Evolutionary conservation across 2,329 filamentous ascomycete genomes (phyloP).

Genomic region (Ceratocystis harringtonii): DNA sequence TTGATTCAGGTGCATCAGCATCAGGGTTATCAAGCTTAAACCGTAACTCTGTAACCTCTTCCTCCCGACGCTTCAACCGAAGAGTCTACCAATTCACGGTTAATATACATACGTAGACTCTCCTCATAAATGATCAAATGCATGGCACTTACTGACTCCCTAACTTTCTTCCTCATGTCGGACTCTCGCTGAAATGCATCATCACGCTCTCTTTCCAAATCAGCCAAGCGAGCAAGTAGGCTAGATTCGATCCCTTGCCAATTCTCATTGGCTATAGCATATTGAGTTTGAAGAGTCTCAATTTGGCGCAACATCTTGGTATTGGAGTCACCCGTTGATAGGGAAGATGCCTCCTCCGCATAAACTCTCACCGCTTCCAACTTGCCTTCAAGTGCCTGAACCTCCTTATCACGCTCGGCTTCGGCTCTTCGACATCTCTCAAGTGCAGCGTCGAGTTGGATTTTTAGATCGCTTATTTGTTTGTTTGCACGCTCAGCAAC

Average conservation of each 20-base stretch:
- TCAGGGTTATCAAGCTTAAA: conserved; percentile 23
- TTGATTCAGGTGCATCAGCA: neutral
- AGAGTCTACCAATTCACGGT: neutral
- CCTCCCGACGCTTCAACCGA: conserved; percentile 51
- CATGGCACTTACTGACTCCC: conserved; percentile 54
- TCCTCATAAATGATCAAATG: neutral
- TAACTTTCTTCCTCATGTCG: conserved; percentile 75
- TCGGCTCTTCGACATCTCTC: conserved; percentile 56
- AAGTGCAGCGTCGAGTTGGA: conserved; percentile 56
- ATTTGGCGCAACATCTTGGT: conserved; percentile 85
- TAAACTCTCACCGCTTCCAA: conserved; percentile 72
- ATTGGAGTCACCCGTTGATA: conserved; percentile 65
- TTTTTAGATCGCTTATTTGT: conserved; percentile 56
- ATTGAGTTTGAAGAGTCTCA: conserved; percentile 89
- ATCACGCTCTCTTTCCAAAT: conserved; percentile 78
- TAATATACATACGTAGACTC: neutral
- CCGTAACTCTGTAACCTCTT: conserved; percentile 61
- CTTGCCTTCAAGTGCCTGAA: conserved; percentile 67
- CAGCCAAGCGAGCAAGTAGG: conserved; percentile 58
- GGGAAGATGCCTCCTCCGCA: conserved; percentile 79
- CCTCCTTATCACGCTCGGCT: conserved; percentile 65
- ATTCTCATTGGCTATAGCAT: conserved; percentile 85
- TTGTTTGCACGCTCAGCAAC: conserved; percentile 48
- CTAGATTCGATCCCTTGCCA: conserved; percentile 94
- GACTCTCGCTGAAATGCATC: conserved; percentile 70